Evolutionary conservation across 2,329 filamentous ascomycete species (phyloP).

Genomic region (Aspergillus piperis): DNA sequence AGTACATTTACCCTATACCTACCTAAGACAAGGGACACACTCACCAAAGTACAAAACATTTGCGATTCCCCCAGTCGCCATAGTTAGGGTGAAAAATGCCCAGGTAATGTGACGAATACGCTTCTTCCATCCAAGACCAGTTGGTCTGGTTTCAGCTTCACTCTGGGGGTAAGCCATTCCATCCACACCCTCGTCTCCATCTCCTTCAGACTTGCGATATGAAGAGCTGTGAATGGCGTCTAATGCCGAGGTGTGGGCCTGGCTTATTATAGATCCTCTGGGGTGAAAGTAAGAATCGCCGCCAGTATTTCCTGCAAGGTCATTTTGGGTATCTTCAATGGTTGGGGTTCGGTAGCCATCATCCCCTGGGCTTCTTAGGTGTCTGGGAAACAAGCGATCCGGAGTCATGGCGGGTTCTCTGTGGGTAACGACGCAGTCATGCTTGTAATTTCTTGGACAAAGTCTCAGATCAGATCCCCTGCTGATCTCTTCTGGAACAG

Average conservation of each 20-base stretch:
- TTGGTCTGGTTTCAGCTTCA: slow-evolving; percentile 20
- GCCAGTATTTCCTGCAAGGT: slow-evolving; percentile 17
- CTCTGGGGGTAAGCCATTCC: slow-evolving; percentile 16
- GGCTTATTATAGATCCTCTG: slow-evolving; percentile 17
- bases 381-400: slow-evolving; percentile 30
- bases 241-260: slow-evolving; percentile 34
- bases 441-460: neutral
- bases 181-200: slow-evolving; percentile 16
- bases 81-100: slow-evolving; percentile 76
- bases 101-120: slow-evolving; percentile 67
- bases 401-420: slow-evolving; percentile 21
- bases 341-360: slow-evolving; percentile 50
- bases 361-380: slow-evolving; percentile 42
- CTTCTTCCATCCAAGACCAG: slow-evolving; percentile 51
- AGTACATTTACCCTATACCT: neutral
- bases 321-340: slow-evolving; percentile 45
- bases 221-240: slow-evolving; percentile 27
- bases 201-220: slow-evolving; percentile 21
- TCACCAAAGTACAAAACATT: slow-evolving; percentile 61
- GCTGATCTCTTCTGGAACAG: neutral
- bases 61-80: slow-evolving; percentile 62
- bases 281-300: slow-evolving; percentile 15
- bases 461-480: neutral
- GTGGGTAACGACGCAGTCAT: neutral
- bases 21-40: slow-evolving; percentile 23